phyloP scores from a whole-genome alignment of 2,329 filamentous ascomycete species.

The Penicillium sp. region DNA sequence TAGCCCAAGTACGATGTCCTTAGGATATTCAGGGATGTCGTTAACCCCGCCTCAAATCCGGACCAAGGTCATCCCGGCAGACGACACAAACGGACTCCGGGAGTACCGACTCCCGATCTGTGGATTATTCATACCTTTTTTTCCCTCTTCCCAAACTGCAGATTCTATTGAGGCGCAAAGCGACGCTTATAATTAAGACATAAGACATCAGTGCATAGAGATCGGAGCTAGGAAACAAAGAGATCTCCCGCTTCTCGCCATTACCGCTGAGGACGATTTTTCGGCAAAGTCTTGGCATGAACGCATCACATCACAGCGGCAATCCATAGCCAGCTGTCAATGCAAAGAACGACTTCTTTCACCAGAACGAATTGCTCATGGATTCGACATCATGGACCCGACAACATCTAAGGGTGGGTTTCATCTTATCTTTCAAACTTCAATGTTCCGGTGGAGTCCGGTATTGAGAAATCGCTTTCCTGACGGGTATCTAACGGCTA shows the following conservation, averaged over 20 bases:
- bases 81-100: conserved; percentile 5
- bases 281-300: conserved; percentile 21
- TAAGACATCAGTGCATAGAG: neutral
- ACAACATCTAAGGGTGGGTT: conserved; percentile 4
- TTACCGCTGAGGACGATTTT: conserved; percentile 1
- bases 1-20: neutral
- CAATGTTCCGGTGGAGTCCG: neutral
- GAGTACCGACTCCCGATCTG: conserved; percentile 12
- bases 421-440: neutral
- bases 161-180: too few species aligned
- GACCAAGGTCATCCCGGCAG: conserved; percentile 3
- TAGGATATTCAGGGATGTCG: neutral
- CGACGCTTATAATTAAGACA: neutral
- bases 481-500: conserved; percentile 3
- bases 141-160: neutral
- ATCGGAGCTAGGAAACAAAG: conserved; percentile 2
- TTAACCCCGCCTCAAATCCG: neutral
- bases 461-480: neutral
- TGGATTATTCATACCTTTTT: conserved; percentile 3
- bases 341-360: neutral
- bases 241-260: conserved; percentile 6
- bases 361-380: conserved; percentile 5
- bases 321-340: conserved; percentile 13
- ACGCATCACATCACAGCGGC: conserved; percentile 8
- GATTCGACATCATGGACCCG: neutral